A percentile compares a stretch with the other conserved stretches of the same genome.
phyloP scores from a whole-genome alignment of 2,329 filamentous ascomycete genomes.

The Hymenoscyphus linearis region DNA sequence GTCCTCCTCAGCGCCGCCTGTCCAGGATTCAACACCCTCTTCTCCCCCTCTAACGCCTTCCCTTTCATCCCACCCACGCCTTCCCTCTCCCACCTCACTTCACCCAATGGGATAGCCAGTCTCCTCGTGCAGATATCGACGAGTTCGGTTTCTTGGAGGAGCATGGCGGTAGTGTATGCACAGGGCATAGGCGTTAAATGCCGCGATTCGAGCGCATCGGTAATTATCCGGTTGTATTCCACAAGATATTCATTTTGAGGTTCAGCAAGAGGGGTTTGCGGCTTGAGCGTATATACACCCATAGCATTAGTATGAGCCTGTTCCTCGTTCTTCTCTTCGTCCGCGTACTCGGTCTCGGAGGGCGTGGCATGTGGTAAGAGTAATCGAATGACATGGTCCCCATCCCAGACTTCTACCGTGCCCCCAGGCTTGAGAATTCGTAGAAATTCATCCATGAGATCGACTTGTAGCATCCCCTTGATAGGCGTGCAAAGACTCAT shows the following conservation, averaged over 20 bases:
- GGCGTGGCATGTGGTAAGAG: constrained; percentile 66
- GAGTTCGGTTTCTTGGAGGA: constrained; percentile 78
- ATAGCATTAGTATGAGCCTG: constrained; percentile 60
- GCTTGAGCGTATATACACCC: constrained; percentile 76
- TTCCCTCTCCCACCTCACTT: constrained; percentile 83
- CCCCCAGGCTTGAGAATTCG: constrained; percentile 75
- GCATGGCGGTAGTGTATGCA: constrained; percentile 66
- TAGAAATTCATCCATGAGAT: constrained; percentile 64
- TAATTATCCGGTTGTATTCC: constrained; percentile 80
- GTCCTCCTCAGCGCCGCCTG: constrained; percentile 72
- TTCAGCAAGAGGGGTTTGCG: constrained; percentile 75
- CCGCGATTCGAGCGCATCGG: constrained; percentile 66
- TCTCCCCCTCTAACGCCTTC: constrained; percentile 27
- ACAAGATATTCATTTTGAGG: constrained; percentile 77
- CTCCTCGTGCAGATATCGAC: constrained; percentile 66
- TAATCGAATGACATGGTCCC: constrained; percentile 78
- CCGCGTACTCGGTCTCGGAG: constrained; percentile 34
- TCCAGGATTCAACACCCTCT: constrained; percentile 40
- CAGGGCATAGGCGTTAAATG: constrained; percentile 72
- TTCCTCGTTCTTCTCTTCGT: constrained; percentile 51
- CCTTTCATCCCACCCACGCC: constrained; percentile 52
- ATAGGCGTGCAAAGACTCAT: constrained; percentile 62
- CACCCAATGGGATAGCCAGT: constrained; percentile 79
- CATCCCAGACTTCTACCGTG: constrained; percentile 82
- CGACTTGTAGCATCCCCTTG: constrained; percentile 44